Evolutionary conservation across 2,329 filamentous ascomycete species (phyloP).

Genomic region (Cercospora nicotianae): DNA sequence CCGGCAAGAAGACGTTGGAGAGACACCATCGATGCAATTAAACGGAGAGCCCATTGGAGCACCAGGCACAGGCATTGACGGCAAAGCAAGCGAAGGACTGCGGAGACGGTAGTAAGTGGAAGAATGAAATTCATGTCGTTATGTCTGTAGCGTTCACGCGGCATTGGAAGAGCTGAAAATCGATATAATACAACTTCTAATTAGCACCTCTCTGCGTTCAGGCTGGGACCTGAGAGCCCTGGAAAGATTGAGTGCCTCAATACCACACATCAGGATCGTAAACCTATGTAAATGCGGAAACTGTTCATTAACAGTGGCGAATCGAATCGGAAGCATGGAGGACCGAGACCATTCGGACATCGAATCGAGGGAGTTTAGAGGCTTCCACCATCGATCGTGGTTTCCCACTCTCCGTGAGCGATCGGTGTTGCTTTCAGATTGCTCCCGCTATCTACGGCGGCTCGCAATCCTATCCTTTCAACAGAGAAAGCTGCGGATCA

Average conservation of each 20-base stretch:
- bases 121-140: neutral
- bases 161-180: neutral
- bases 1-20: constrained; percentile 40
- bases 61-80: constrained; percentile 19
- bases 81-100: constrained; percentile 13
- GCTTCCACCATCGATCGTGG: neutral
- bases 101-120: constrained; percentile 13
- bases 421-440: too few species aligned
- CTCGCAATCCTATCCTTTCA: too few species aligned
- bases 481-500: too few species aligned
- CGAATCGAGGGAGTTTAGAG: neutral
- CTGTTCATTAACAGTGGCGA: neutral
- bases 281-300: neutral
- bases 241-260: neutral
- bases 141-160: neutral
- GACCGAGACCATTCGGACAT: neutral
- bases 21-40: constrained; percentile 16
- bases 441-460: too few species aligned
- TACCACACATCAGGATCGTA: neutral
- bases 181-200: neutral
- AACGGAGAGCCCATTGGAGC: constrained; percentile 28
- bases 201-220: neutral
- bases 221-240: neutral
- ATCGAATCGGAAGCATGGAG: neutral
- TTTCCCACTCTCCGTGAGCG: neutral